phyloP scores from a whole-genome alignment of 2,329 filamentous ascomycete genomes.

The Cladophialophora exuberans region DNA sequence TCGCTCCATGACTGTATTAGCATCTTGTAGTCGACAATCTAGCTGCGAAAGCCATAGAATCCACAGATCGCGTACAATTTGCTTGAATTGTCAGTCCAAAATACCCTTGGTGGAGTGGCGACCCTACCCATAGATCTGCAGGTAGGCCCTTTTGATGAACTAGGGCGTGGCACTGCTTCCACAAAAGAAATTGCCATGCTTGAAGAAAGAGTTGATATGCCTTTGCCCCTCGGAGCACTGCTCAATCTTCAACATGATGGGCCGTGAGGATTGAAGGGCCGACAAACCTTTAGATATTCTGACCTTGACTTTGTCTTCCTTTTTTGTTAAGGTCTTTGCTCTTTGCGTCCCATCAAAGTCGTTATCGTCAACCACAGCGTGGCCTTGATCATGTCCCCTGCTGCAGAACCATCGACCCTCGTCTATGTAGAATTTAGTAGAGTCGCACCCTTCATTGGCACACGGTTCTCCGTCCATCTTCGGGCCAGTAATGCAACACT shows the following conservation, averaged over 20 bases:
- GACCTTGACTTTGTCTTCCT: slow-evolving; percentile 59
- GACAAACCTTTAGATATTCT: slow-evolving; percentile 54
- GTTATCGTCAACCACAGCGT: slow-evolving; percentile 24
- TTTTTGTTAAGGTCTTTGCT: slow-evolving; percentile 57
- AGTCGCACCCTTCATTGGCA: slow-evolving; percentile 29
- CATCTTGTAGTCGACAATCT: slow-evolving; percentile 32
- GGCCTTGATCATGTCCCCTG: slow-evolving; percentile 32
- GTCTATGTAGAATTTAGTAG: slow-evolving; percentile 25
- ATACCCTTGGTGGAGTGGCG: neutral
- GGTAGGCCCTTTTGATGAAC: slow-evolving; percentile 68
- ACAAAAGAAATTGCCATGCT: slow-evolving; percentile 79
- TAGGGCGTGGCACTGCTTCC: slow-evolving; percentile 78
- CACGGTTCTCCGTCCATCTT: slow-evolving; percentile 28
- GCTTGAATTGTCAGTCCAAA: slow-evolving; percentile 36
- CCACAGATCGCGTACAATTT: slow-evolving; percentile 83
- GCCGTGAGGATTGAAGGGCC: neutral
- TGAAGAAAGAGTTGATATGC: slow-evolving; percentile 81
- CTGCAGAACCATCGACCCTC: slow-evolving; percentile 28
- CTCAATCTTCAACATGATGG: neutral
- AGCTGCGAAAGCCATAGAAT: slow-evolving; percentile 69
- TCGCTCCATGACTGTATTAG: neutral
- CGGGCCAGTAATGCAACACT: too few species aligned
- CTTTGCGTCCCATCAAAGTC: slow-evolving; percentile 50
- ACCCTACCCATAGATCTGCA: slow-evolving; percentile 71
- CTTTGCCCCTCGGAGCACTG: slow-evolving; percentile 62